Evolutionary conservation across 768 basidiomycete genomes (phyloP).

Genomic region (Boletus reticuloceps): DNA sequence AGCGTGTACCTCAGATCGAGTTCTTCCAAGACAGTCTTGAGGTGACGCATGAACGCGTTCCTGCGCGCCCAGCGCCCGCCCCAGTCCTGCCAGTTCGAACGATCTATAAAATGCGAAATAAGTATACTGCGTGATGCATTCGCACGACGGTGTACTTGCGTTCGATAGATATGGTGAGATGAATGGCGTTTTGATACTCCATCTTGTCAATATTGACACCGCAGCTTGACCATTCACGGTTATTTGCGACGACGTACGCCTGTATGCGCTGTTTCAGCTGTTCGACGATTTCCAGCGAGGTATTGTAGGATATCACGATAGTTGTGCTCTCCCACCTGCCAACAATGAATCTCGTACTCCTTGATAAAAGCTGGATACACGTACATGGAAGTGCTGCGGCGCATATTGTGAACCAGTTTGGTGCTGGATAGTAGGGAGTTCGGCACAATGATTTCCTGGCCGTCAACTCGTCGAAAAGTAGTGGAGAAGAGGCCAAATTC

Average conservation of each 20-base stretch:
- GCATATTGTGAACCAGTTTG: slow-evolving; percentile 77
- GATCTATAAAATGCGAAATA: slow-evolving; percentile 42
- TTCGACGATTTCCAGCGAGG: slow-evolving; percentile 69
- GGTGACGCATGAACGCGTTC: slow-evolving; percentile 70
- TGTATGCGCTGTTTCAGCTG: slow-evolving; percentile 58
- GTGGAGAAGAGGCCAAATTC: slow-evolving; percentile 84
- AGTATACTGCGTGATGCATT: neutral
- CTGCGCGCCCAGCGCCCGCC: slow-evolving; percentile 75
- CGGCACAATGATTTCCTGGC: slow-evolving; percentile 76
- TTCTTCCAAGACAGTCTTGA: slow-evolving; percentile 70
- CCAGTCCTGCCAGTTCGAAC: slow-evolving; percentile 87
- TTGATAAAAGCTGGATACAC: slow-evolving; percentile 19
- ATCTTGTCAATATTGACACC: slow-evolving; percentile 73
- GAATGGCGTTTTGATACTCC: slow-evolving; percentile 72
- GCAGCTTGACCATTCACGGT: slow-evolving; percentile 69
- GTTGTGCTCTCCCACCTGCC: slow-evolving; percentile 66
- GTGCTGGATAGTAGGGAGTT: slow-evolving; percentile 67
- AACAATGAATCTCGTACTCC: slow-evolving; percentile 4
- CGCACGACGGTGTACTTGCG: slow-evolving; percentile 42
- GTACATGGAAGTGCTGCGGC: slow-evolving; percentile 72
- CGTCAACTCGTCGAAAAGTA: slow-evolving; percentile 75
- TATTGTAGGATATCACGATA: slow-evolving; percentile 64
- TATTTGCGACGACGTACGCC: slow-evolving; percentile 59
- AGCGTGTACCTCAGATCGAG: slow-evolving; percentile 68
- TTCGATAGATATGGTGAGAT: slow-evolving; percentile 66